A percentile compares a stretch with the other conserved stretches of the same genome.
Conservation (phyloP, 176 grass and related monocot genomes). For the Lolium perenne region DNA sequence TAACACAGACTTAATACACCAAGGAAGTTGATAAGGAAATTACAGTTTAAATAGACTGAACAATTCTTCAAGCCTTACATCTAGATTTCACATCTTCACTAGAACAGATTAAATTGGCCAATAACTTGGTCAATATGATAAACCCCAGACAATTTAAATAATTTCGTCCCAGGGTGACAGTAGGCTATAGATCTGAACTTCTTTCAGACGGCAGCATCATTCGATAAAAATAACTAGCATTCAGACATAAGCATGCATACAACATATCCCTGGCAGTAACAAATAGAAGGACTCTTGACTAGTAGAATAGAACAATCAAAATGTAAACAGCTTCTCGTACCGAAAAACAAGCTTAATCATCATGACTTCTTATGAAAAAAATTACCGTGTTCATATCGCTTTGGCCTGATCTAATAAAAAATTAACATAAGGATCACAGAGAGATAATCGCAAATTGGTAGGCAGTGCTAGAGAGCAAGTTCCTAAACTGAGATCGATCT, state of each 20-base stretch:
- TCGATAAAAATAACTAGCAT: background rate
- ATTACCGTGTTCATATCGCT: background rate
- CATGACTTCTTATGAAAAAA: background rate
- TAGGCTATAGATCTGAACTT: slow-evolving; percentile 20
- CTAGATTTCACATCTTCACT: background rate
- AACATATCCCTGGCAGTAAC: background rate
- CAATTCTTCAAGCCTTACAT: background rate
- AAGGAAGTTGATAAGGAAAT: background rate
- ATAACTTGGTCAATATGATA: background rate
- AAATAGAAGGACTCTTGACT: background rate
- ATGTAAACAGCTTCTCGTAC: background rate
- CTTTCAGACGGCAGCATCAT: background rate
- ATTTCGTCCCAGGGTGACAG: background rate
- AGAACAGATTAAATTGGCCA: background rate
- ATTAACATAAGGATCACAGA: too few relatives aligned
- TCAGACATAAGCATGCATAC: background rate
- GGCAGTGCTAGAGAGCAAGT: slow-evolving; percentile 14
- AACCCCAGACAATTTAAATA: background rate
- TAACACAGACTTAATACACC: background rate
- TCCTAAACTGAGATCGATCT: background rate
- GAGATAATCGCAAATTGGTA: background rate
- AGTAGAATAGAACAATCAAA: background rate
- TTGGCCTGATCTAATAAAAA: background rate
- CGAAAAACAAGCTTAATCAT: background rate
- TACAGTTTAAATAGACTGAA: background rate